phyloP scores from a whole-genome alignment of 805 yeast species.

The Kodamaea kaohsiungensis region DNA sequence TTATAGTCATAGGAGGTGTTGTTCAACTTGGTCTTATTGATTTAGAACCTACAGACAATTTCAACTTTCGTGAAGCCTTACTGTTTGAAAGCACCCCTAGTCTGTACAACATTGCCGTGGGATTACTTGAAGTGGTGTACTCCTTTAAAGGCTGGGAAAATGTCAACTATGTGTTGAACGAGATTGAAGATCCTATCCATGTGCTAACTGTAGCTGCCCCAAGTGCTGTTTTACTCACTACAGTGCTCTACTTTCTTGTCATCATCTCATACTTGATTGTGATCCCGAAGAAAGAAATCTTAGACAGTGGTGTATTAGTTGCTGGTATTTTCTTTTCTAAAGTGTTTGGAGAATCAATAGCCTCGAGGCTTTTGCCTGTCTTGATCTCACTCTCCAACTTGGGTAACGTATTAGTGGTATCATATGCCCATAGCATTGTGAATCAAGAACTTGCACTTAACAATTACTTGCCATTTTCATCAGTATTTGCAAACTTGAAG shows the following conservation, averaged over 20 bases:
- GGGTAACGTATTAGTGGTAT: slow-evolving; percentile 65
- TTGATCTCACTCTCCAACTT: slow-evolving; percentile 61
- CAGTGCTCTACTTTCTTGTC: slow-evolving; percentile 56
- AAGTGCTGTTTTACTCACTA: slow-evolving; percentile 52
- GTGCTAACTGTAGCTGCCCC: slow-evolving; percentile 65
- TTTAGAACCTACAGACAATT: slow-evolving; percentile 20
- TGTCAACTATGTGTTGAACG: slow-evolving; percentile 62
- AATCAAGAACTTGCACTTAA: slow-evolving; percentile 58
- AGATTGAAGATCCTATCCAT: slow-evolving; percentile 55
- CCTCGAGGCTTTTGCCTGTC: slow-evolving; percentile 51
- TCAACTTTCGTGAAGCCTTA: slow-evolving; percentile 37
- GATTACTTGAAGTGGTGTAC: slow-evolving; percentile 57
- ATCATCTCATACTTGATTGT: slow-evolving; percentile 59
- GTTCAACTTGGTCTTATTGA: slow-evolving; percentile 35
- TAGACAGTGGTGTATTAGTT: slow-evolving; percentile 58
- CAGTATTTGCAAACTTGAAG: slow-evolving; percentile 42
- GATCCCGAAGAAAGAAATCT: slow-evolving; percentile 47
- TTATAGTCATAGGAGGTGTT: slow-evolving; percentile 49
- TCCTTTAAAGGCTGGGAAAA: slow-evolving; percentile 75
- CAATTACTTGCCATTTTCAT: slow-evolving; percentile 51
- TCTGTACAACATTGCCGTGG: slow-evolving; percentile 54
- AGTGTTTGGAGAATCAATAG: slow-evolving; percentile 56
- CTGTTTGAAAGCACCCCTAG: slow-evolving; percentile 23
- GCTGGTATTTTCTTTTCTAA: slow-evolving; percentile 63
- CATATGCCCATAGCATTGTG: slow-evolving; percentile 60